These are phyloP conservation scores for Botryotinia globosa DNA, from an alignment of 2,329 filamentous ascomycete genomes.

Conservation along the genomic window DNA sequence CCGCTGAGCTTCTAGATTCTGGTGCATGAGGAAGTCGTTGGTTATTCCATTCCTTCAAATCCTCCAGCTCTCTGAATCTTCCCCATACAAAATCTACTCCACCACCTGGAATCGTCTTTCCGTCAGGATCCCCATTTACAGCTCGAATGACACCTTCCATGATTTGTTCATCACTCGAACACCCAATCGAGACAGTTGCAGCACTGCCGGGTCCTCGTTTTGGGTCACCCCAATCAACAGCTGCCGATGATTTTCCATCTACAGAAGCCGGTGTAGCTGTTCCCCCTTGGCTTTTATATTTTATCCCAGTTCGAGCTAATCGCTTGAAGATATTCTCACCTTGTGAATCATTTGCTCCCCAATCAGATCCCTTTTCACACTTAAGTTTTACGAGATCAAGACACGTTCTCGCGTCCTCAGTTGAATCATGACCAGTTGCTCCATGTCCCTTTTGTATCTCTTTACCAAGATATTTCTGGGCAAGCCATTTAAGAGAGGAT, in stretches of 20 bases:
- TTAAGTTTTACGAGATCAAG: slow-evolving; percentile 94
- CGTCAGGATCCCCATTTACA: slow-evolving; percentile 56
- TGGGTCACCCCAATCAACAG: slow-evolving; percentile 89
- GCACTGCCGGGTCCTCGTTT: slow-evolving; percentile 56
- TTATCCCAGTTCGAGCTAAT: slow-evolving; percentile 61
- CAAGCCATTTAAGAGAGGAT: slow-evolving; percentile 84
- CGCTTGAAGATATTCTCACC: slow-evolving; percentile 89
- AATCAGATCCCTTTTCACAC: slow-evolving; percentile 84
- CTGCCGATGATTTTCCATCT: slow-evolving; percentile 62
- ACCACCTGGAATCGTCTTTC: slow-evolving; percentile 54
- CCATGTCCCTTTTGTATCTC: slow-evolving; percentile 82
- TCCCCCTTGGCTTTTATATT: slow-evolving; percentile 60
- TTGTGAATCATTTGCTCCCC: slow-evolving; percentile 76
- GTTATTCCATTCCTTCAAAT: slow-evolving; percentile 64
- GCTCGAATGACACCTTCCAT: slow-evolving; percentile 55
- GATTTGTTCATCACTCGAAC: slow-evolving; percentile 58
- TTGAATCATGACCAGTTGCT: slow-evolving; percentile 67
- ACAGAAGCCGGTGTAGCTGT: slow-evolving; percentile 53
- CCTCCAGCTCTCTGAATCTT: slow-evolving; percentile 63
- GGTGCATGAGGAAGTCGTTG: slow-evolving; percentile 41
- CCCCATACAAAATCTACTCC: slow-evolving; percentile 67
- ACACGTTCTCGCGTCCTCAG: slow-evolving; percentile 88
- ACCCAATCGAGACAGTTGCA: slow-evolving; percentile 56
- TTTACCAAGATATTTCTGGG: slow-evolving; percentile 78
- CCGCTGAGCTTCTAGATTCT: background rate